Conservation (phyloP, 306 rosid species). For the Citrullus amarus region DNA sequence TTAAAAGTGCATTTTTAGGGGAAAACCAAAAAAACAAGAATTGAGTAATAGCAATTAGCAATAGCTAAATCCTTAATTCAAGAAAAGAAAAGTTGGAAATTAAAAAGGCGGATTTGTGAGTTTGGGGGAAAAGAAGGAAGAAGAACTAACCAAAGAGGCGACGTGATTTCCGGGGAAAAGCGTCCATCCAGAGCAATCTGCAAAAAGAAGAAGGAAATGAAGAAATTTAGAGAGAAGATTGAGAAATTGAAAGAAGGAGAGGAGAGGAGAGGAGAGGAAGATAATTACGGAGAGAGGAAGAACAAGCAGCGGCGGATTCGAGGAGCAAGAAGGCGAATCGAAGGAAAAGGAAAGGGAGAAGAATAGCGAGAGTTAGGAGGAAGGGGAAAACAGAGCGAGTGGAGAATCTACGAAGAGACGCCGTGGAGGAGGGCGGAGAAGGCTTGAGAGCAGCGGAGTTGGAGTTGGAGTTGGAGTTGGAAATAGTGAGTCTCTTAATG, state of each 20-base stretch:
- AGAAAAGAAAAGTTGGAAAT: background rate
- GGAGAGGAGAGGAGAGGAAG: background rate
- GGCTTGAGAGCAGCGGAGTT: constrained; percentile 26
- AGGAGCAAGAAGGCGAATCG: constrained; percentile 61
- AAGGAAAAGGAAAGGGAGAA: constrained; percentile 56
- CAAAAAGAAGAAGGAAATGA: background rate
- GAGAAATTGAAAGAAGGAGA: background rate
- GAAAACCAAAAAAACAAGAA: too few relatives aligned
- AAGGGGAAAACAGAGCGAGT: constrained; percentile 39
- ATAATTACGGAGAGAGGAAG: constrained; percentile 39
- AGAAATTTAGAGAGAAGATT: background rate
- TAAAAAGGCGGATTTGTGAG: background rate
- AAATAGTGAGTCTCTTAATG: constrained; percentile 50
- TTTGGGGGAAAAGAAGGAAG: background rate
- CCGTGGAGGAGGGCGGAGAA: constrained; percentile 19
- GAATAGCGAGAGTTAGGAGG: constrained; percentile 38
- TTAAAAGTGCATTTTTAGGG: too few relatives aligned
- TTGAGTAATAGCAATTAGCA: too few relatives aligned
- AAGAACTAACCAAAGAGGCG: constrained; percentile 48
- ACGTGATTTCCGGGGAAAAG: constrained; percentile 38
- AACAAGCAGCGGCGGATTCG: constrained; percentile 64
- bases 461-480: constrained; percentile 15
- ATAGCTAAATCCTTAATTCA: too few relatives aligned
- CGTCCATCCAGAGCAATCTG: constrained; percentile 74
- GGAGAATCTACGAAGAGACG: constrained; percentile 41